Conservation (phyloP, 768 basidiomycete species). For the Lactarius pseudohatsudake region DNA sequence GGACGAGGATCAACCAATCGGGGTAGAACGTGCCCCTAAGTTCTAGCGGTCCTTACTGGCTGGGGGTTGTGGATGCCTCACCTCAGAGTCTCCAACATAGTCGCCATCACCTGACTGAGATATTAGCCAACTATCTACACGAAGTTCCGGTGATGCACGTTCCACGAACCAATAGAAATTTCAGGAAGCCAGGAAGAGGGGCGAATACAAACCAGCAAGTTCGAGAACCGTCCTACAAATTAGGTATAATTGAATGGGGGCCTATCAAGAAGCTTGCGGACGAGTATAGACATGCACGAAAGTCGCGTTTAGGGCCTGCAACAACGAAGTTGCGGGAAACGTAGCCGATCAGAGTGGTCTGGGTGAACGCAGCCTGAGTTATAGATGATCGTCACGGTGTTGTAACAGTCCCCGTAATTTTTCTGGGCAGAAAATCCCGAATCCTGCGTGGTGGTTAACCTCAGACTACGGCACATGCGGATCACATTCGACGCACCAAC, state of each 20-base stretch:
- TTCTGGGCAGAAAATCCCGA: constrained; percentile 7
- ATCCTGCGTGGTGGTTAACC: not conserved
- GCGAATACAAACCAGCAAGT: not conserved
- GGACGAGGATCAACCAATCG: constrained; percentile 22
- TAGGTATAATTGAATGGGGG: constrained; percentile 10
- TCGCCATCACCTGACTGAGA: constrained; percentile 11
- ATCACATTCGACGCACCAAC: constrained; percentile 5
- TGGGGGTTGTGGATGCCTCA: constrained; percentile 11
- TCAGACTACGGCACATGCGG: not conserved
- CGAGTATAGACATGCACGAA: constrained; percentile 11
- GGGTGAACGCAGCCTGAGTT: constrained; percentile 5
- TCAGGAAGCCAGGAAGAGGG: constrained; percentile 7
- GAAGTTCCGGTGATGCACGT: constrained; percentile 13
- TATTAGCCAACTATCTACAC: not conserved
- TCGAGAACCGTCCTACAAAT: constrained; percentile 18
- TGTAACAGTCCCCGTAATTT: constrained; percentile 5
- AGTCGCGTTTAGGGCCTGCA: constrained; percentile 17
- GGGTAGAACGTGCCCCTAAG: constrained; percentile 17
- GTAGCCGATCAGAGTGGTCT: constrained; percentile 23
- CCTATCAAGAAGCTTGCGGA: constrained; percentile 9
- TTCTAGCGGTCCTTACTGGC: not conserved
- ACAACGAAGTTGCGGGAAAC: constrained; percentile 5
- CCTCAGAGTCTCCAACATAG: constrained; percentile 5
- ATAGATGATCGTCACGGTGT: constrained; percentile 17
- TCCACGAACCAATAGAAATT: constrained; percentile 15